Evolutionary conservation across 352 stramenopile species (phyloP).

Genomic region (Globisporangium spinosum): DNA sequence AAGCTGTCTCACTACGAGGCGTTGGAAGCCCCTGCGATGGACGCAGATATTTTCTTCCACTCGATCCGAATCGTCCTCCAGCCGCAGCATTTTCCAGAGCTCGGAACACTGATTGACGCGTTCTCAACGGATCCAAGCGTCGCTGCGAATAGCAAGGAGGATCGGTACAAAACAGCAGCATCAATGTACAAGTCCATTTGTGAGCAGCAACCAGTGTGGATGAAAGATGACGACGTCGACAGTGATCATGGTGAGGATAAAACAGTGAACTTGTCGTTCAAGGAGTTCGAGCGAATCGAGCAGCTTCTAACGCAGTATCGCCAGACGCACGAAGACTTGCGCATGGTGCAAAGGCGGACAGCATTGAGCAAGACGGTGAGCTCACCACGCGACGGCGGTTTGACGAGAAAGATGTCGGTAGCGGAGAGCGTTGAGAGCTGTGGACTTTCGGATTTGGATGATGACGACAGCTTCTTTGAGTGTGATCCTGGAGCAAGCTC

Average conservation of each 20-base stretch:
- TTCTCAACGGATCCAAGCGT: conserved; percentile 34
- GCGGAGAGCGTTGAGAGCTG: conserved; percentile 79
- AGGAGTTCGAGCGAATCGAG: conserved; percentile 85
- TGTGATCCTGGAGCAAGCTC: conserved; percentile 63
- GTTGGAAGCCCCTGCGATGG: conserved; percentile 61
- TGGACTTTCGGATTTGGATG: conserved; percentile 79
- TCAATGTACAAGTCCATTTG: conserved; percentile 80
- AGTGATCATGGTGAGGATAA: conserved; percentile 19
- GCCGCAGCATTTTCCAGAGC: conserved; percentile 72
- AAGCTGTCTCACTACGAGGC: conserved; percentile 80
- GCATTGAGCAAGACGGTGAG: conserved; percentile 1
- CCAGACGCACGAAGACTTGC: conserved; percentile 66
- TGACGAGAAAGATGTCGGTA: conserved; percentile 50
- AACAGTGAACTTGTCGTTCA: conserved; percentile 60
- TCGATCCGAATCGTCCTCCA: conserved; percentile 76
- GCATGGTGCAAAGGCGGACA: conserved; percentile 22
- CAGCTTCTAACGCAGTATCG: conserved; percentile 78
- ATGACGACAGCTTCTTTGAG: conserved; percentile 84
- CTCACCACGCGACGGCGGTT: conserved; percentile 12
- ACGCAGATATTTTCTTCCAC: conserved; percentile 83
- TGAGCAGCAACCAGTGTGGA: conserved; percentile 55
- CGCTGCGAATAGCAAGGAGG: conserved; percentile 15
- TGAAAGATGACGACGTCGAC: conserved; percentile 41
- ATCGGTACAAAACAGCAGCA: conserved; percentile 27
- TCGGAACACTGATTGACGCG: conserved; percentile 66